Percentiles rank a stretch among this genome's conserved stretches.
These are phyloP conservation scores for Hericium rajendrae DNA, from an alignment of 768 basidiomycete genomes.

Conservation along the genomic window DNA sequence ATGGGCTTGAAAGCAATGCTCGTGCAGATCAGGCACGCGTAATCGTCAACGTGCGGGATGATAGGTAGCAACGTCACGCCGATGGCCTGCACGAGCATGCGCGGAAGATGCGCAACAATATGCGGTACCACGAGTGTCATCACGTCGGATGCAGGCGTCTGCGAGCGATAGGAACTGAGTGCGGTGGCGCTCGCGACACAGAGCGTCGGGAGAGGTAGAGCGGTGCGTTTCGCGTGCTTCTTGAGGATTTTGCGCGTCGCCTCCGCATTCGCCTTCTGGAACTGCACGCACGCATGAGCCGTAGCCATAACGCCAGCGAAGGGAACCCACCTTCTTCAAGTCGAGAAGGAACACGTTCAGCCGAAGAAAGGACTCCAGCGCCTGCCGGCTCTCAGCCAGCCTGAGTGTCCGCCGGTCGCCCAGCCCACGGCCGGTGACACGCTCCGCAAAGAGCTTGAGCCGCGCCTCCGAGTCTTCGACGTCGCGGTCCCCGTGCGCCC, in stretches of 20 bases:
- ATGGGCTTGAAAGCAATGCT: conserved; percentile 91
- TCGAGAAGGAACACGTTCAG: conserved; percentile 75
- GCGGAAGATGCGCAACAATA: conserved; percentile 36
- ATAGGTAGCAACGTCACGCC: conserved; percentile 76
- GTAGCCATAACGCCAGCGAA: neutral
- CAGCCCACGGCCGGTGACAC: conserved; percentile 35
- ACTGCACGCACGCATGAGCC: conserved; percentile 31
- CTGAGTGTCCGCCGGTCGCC: conserved; percentile 37
- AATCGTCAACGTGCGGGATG: conserved; percentile 75
- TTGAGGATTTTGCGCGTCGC: conserved; percentile 90
- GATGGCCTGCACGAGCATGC: conserved; percentile 70
- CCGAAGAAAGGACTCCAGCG: conserved; percentile 39
- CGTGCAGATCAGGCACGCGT: conserved; percentile 81
- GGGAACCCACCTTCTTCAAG: conserved; percentile 55
- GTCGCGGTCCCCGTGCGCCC: conserved; percentile 54
- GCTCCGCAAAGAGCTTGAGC: conserved; percentile 57
- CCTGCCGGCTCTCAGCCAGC: conserved; percentile 35
- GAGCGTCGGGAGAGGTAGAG: conserved; percentile 50
- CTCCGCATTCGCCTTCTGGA: conserved; percentile 77
- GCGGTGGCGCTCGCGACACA: conserved; percentile 7
- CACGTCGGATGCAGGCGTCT: neutral
- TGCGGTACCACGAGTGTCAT: neutral
- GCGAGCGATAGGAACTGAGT: neutral
- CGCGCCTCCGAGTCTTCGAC: conserved; percentile 62
- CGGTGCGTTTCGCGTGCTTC: conserved; percentile 87